Evolutionary conservation across 2,329 filamentous ascomycete species (phyloP).

Genomic region (Onygenales sp.): DNA sequence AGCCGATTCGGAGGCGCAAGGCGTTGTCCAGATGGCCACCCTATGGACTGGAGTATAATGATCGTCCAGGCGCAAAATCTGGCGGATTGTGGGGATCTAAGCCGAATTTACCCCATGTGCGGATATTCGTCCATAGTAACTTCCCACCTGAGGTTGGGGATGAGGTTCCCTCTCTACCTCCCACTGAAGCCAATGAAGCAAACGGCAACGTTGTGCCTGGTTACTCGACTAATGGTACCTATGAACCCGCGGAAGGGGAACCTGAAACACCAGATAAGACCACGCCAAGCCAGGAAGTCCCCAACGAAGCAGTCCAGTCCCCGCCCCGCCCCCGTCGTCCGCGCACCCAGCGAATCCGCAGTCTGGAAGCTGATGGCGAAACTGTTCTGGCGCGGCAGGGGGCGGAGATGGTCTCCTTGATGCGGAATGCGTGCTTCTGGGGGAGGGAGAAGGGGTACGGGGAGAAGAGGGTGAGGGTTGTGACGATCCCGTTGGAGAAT

Average conservation of each 20-base stretch:
- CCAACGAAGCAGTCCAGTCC: background rate
- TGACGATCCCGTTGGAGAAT: background rate
- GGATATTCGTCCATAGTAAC: constrained; percentile 15
- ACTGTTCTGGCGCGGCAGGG: constrained; percentile 29
- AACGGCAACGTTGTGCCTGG: background rate
- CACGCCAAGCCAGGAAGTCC: background rate
- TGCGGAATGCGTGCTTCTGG: constrained; percentile 36
- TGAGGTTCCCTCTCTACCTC: background rate
- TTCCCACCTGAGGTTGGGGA: background rate
- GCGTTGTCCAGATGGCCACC: constrained; percentile 31
- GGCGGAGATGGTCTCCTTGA: constrained; percentile 30
- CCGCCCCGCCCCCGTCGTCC: background rate
- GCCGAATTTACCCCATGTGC: constrained; percentile 24
- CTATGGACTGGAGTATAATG: constrained; percentile 26
- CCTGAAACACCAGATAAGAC: background rate
- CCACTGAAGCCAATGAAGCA: background rate
- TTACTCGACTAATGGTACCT: too few relatives aligned
- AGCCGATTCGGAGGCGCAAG: constrained; percentile 23
- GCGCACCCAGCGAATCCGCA: background rate
- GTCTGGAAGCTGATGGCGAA: constrained; percentile 5
- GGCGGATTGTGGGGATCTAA: constrained; percentile 13
- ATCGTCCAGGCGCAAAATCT: constrained; percentile 12
- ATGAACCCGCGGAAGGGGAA: background rate
- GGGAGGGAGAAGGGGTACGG: constrained; percentile 30
- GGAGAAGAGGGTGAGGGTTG: constrained; percentile 25